These are phyloP conservation scores for Ceratocystis variospora DNA, from an alignment of 2,329 filamentous ascomycete species.

Conservation along the genomic window DNA sequence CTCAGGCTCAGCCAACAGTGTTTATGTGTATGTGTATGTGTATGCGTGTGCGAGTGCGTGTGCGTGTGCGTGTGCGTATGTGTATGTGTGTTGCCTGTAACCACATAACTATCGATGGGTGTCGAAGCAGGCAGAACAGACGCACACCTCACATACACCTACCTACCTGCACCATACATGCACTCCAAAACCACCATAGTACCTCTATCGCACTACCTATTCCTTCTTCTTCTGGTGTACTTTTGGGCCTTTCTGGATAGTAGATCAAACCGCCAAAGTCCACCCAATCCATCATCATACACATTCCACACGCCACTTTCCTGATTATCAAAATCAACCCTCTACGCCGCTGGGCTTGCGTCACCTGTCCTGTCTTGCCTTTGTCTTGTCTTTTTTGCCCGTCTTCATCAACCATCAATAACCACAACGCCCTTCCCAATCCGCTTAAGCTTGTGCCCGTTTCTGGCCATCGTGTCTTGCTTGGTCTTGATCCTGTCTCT, in stretches of 20 bases:
- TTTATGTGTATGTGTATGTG: too few species aligned
- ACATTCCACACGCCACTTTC: slow-evolving; percentile 1
- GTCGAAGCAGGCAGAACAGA: neutral
- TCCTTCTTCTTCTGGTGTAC: neutral
- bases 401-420: neutral
- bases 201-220: neutral
- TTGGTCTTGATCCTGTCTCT: slow-evolving; percentile 1
- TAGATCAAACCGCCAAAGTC: neutral
- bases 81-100: neutral
- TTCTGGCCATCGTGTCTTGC: slow-evolving; percentile 2
- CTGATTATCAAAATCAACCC: neutral
- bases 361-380: neutral
- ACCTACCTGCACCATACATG: neutral
- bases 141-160: neutral
- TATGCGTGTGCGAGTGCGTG: too few species aligned
- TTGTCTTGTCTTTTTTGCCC: neutral
- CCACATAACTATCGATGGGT: neutral
- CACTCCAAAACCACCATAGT: neutral
- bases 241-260: too few species aligned
- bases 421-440: neutral
- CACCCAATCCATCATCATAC: neutral
- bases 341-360: neutral
- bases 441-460: neutral
- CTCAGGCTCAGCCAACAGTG: neutral
- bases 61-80: too few species aligned